Evolutionary conservation across 176 grass and related monocot genomes (phyloP).

Genomic region (Oryza glaberrima): DNA sequence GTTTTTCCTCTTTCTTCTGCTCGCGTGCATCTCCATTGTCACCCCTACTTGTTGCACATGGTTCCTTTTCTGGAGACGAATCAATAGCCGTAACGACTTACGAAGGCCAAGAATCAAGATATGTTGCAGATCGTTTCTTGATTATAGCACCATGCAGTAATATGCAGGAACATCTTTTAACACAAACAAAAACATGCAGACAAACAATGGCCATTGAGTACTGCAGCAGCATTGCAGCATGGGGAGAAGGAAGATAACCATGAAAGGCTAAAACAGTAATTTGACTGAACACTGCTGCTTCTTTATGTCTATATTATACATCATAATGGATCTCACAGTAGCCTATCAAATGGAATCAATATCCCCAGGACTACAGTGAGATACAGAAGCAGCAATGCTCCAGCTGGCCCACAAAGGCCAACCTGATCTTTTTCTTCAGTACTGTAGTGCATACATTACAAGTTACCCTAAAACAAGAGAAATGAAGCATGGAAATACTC

Average conservation of each 20-base stretch:
- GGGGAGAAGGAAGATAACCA: not conserved
- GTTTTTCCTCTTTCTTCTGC: no score
- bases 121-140: not conserved
- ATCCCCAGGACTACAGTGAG: conserved; percentile 32
- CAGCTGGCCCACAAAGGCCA: conserved; percentile 45
- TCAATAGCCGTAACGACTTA: not conserved
- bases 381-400: conserved; percentile 53
- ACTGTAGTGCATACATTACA: conserved; percentile 54
- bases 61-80: no score
- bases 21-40: no score
- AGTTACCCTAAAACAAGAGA: conserved; percentile 45
- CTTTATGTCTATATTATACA: conserved; percentile 61
- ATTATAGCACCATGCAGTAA: not conserved
- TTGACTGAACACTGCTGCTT: conserved; percentile 47
- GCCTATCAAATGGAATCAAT: conserved; percentile 27
- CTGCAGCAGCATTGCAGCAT: not conserved
- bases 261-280: not conserved
- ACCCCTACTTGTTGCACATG: no score
- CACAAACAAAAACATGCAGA: not conserved
- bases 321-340: conserved; percentile 38
- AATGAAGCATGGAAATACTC: conserved; percentile 38
- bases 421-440: conserved; percentile 4
- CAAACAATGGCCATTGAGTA: not conserved
- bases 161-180: not conserved
- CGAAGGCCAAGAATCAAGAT: not conserved